phyloP scores from a whole-genome alignment of 352 stramenopile genomes.

The Phytophthora rubi region DNA sequence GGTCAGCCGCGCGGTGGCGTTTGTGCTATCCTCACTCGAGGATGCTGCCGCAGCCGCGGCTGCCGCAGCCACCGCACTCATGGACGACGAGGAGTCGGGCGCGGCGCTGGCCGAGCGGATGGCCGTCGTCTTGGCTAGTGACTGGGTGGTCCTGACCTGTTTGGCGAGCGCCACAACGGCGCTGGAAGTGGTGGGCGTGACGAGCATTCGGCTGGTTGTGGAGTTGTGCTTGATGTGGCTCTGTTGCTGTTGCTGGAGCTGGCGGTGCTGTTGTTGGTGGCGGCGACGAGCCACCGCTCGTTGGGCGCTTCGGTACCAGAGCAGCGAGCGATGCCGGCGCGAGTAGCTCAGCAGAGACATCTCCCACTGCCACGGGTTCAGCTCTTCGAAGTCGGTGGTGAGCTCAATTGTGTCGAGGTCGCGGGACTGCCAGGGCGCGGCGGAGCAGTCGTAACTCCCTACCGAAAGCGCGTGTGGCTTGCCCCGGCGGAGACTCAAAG shows the following conservation, averaged over 20 bases:
- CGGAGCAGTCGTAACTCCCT: neutral
- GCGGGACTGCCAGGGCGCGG: neutral
- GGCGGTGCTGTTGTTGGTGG: conserved; percentile 29
- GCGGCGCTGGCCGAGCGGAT: conserved; percentile 30
- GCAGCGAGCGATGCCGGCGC: conserved; percentile 56
- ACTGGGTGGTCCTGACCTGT: conserved; percentile 6
- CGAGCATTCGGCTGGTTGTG: conserved; percentile 13
- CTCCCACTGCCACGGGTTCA: conserved; percentile 57
- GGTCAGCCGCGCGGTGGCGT: conserved; percentile 6
- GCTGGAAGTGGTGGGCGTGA: conserved; percentile 20
- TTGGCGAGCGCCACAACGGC: conserved; percentile 26
- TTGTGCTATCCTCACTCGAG: conserved; percentile 18
- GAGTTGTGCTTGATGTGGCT: conserved; percentile 12
- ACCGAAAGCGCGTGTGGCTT: conserved; percentile 16
- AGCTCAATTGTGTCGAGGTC: conserved; percentile 37
- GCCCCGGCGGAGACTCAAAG: neutral
- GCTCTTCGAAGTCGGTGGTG: conserved; percentile 38
- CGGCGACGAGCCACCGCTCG: conserved; percentile 44
- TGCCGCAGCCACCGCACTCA: conserved; percentile 15
- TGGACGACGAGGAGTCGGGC: conserved; percentile 20
- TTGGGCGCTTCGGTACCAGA: conserved; percentile 50
- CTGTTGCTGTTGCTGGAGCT: conserved; percentile 15
- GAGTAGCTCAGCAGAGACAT: conserved; percentile 67
- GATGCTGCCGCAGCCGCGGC: conserved; percentile 5
- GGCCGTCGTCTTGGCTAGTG: conserved; percentile 23